These are phyloP conservation scores for Fraxinus nigra DNA, from an alignment of 305 asterid species.

Conservation along the genomic window DNA sequence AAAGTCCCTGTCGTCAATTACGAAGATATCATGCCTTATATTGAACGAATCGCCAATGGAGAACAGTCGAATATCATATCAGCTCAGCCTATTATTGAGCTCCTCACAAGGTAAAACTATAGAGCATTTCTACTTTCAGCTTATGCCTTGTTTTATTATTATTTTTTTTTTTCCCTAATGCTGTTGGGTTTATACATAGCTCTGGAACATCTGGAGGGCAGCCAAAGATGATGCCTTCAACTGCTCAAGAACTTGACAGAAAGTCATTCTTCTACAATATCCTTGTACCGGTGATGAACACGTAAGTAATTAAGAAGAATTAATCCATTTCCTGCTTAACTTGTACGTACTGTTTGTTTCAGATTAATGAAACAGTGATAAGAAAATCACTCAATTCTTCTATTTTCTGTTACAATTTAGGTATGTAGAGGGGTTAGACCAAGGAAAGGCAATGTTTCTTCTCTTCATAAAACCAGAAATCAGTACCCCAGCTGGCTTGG, in stretches of 20 bases:
- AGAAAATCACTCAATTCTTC: background rate
- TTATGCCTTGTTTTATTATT: background rate
- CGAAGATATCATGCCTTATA: conserved; percentile 62
- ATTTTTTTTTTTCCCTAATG: background rate
- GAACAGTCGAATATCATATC: conserved; percentile 63
- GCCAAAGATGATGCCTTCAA: conserved; percentile 80
- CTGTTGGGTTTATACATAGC: conserved; percentile 27
- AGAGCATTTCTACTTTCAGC: background rate
- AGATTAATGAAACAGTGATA: conserved; percentile 4
- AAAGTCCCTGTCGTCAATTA: conserved; percentile 59
- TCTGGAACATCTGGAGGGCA: conserved; percentile 90
- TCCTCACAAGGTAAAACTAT: conserved; percentile 56
- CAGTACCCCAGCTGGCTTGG: conserved; percentile 30
- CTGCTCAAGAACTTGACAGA: conserved; percentile 60
- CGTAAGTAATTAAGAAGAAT: background rate
- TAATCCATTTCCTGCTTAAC: background rate
- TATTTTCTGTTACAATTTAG: background rate
- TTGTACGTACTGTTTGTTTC: conserved; percentile 32
- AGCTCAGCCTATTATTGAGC: conserved; percentile 64
- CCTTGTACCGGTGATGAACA: conserved; percentile 72
- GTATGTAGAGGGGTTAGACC: conserved; percentile 10
- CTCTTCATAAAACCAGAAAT: conserved; percentile 32
- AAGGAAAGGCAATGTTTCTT: conserved; percentile 37
- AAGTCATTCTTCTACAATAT: conserved; percentile 70
- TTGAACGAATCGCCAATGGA: conserved; percentile 70